phyloP scores from a whole-genome alignment of 345 rosid genomes.

The Eucalyptus victrix region DNA sequence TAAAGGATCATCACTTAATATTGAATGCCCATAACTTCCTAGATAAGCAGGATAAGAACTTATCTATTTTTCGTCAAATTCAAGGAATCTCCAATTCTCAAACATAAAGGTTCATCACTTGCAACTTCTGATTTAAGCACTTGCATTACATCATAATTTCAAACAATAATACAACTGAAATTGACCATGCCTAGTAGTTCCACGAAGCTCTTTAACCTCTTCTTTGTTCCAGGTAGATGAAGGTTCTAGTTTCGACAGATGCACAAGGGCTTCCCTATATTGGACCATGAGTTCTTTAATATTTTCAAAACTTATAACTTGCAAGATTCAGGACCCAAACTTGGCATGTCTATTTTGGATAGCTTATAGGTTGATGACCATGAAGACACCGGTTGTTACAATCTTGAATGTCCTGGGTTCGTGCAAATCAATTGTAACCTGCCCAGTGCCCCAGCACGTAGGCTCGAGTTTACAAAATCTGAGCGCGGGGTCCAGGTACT shows the following conservation, averaged over 20 bases:
- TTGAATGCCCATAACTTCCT: background rate
- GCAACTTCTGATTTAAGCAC: background rate
- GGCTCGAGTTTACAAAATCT: too few relatives aligned
- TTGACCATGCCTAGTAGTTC: background rate
- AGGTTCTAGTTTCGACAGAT: background rate
- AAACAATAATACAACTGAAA: background rate
- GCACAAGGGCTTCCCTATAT: background rate
- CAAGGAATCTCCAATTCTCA: background rate
- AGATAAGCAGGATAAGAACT: background rate
- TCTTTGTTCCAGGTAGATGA: background rate
- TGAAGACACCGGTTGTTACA: constrained; percentile 4
- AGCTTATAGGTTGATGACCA: background rate
- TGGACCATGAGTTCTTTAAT: background rate
- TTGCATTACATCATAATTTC: background rate
- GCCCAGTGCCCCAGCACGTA: too few relatives aligned
- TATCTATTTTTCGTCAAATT: background rate
- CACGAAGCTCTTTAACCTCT: background rate
- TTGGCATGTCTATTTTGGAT: background rate
- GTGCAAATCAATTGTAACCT: background rate
- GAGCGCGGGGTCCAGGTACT: too few relatives aligned
- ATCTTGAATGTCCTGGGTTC: constrained; percentile 9
- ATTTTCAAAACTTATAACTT: background rate
- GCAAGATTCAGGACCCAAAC: background rate
- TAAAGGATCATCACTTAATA: background rate
- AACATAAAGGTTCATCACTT: background rate